These are phyloP conservation scores for Mesostigma viride DNA, from an alignment of 139 green algal genomes.

Conservation along the genomic window DNA sequence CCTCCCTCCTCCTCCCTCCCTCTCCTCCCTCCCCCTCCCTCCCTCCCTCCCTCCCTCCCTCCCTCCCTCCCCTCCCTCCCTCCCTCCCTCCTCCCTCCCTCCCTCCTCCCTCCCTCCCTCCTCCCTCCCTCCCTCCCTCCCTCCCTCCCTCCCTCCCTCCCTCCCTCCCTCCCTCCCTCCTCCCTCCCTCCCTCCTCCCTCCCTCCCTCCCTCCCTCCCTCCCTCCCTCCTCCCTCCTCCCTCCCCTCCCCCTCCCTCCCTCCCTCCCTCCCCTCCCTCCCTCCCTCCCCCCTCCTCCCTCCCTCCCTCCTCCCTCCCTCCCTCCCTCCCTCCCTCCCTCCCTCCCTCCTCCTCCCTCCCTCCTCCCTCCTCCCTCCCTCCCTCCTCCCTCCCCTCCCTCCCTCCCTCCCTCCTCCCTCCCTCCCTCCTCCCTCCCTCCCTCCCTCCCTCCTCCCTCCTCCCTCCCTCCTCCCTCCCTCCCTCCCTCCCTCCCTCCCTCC, in stretches of 20 bases:
- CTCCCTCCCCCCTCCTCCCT: background rate
- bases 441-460: background rate
- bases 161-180: no score
- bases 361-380: background rate
- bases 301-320: background rate
- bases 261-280: background rate
- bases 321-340: no score
- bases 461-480: background rate
- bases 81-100: no score
- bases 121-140: no score
- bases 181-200: background rate
- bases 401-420: background rate
- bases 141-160: no score
- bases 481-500: background rate
- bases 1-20: no score
- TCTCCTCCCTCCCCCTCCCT: no score
- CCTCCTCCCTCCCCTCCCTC: background rate
- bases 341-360: no score
- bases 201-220: background rate
- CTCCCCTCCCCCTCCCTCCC: background rate
- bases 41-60: no score
- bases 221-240: background rate
- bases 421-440: background rate
- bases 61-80: no score
- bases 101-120: no score